Base-by-base conservation (phyloP, 148 eudicot genomes). In the Talinum fruticosum region DNA sequence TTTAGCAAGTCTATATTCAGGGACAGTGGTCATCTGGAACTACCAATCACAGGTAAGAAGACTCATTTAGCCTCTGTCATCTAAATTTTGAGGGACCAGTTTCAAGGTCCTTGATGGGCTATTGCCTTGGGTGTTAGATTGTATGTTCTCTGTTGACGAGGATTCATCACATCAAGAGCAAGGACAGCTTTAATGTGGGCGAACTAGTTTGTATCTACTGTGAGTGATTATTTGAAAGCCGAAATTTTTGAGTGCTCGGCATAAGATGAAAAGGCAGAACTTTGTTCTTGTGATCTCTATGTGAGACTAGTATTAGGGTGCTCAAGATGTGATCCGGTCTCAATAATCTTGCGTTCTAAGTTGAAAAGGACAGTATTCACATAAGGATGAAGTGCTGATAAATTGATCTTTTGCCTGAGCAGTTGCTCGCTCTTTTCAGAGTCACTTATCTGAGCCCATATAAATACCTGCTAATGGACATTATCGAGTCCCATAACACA, bases 11-110 rank as follows among this genome's bases (percentile, higher is more conserved):
- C 79, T 93, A 75, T 93, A 93, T 79, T 89, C 93, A 6, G 97
- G 97, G 66, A 86, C 89, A 74, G 95, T 93, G 66, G 84, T 86
- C 80, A 93, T 93, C 61, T 93, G 90, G 90, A 88, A 93, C 83
- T 91, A 91, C 82, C 98, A 94, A 83, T 82, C 92, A 77, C 98
- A 94, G 93, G 98, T 91, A 83, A 79, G 88, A 32, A 49, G 6
- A 29, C 53, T 28, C 32, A 12, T 41, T n/a, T 41, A 41, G 10
- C 47, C 14, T 8, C 29, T 62, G 28, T 24, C 66, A 13, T 62
- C 32, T 71, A 26, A 12, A 49, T 18, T 8, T 6, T 49, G 8
- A 10, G 37, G 74, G 57, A 26, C n/a, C 68, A 64, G 21, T 66
- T 32, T 13, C 15, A 13, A 30, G 19, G 30, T 28, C 64, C 26